These are phyloP conservation scores for Fusarium sp. DNA, from an alignment of 2,329 filamentous ascomycete genomes.

Conservation along the genomic window DNA sequence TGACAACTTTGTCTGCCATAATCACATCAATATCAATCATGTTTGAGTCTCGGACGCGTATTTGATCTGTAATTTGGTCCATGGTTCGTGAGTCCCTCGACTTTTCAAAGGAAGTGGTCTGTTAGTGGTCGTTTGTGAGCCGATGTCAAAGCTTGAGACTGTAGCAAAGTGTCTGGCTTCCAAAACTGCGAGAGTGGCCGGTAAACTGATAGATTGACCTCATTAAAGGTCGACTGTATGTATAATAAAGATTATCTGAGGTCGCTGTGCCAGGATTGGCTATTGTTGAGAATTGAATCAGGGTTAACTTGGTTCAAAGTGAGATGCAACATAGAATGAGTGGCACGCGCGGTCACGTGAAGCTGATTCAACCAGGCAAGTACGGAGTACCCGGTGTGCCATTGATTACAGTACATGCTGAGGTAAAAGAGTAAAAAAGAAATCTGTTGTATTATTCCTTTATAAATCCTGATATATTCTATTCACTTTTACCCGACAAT, in stretches of 20 bases:
- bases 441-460: background rate
- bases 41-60: background rate
- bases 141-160: background rate
- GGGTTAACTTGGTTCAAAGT: conserved; percentile 32
- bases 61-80: conserved; percentile 2
- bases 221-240: background rate
- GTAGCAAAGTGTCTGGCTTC: background rate
- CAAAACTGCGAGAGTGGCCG: background rate
- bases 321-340: conserved; percentile 18
- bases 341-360: conserved; percentile 40
- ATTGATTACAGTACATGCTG: background rate
- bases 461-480: background rate
- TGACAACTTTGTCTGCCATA: background rate
- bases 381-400: background rate
- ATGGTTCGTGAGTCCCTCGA: conserved; percentile 11
- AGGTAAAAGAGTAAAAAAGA: background rate
- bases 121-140: conserved; percentile 17
- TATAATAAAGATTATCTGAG: background rate
- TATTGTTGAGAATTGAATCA: conserved; percentile 14
- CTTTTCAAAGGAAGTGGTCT: background rate
- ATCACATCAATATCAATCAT: background rate
- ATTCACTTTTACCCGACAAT: conserved; percentile 66
- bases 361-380: background rate
- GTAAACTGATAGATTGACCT: background rate
- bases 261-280: conserved; percentile 5